Evolutionary conservation across 495 filamentous ascomycete genomes (phyloP), one percentile per base, ranked within the genome.

Genomic region (Extremus antarcticus): DNA sequence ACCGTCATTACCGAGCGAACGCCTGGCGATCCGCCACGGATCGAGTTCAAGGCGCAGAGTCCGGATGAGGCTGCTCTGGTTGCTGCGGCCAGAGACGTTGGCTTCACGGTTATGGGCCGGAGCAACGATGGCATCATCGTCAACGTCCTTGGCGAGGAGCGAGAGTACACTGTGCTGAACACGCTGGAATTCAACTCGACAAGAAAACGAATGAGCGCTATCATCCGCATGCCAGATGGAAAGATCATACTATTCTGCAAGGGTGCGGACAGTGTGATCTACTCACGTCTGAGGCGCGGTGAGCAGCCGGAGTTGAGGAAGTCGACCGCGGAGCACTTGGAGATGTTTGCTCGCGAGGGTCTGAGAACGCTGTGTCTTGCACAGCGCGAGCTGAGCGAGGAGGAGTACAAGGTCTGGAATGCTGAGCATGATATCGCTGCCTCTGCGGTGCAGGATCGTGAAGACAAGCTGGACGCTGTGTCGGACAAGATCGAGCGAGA

Each of bases 131-230:
- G 85, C 35, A 84, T 99, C 52, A 78, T 84, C 41, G 49, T 99
- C 56, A 96, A 94, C 61, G 74, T 94, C 25, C 80, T 92, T 75
- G 94, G 94, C 45, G 76, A 87, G 63, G 87, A 96, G 56, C 77
- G 75, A 53, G 81, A 87, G 43, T 99, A 87, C 64, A 83, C 81
- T 10, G 86, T 99, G 20, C 78, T 99, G 38, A 97, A 94, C 68
- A 95, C 87, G 3, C 80, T 99, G 39, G 94, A 99, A 66, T 99
- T 99, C 74, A 97, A 97, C 70, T 97, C 92, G 2, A 84, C 87
- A 8, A 77, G 94, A 62, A 99, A 99, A 69, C 82, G 94, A 53
- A 99, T 99, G 94, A 97, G 94, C 69, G 86, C 92, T 1, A 96
- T 99, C 55, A 84, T 99, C 41, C 81, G 84, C 54, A 97, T 97